Conservation (phyloP, 225 moss, liverwort and hornwort species). For the Pseudoscleropodium purum region DNA sequence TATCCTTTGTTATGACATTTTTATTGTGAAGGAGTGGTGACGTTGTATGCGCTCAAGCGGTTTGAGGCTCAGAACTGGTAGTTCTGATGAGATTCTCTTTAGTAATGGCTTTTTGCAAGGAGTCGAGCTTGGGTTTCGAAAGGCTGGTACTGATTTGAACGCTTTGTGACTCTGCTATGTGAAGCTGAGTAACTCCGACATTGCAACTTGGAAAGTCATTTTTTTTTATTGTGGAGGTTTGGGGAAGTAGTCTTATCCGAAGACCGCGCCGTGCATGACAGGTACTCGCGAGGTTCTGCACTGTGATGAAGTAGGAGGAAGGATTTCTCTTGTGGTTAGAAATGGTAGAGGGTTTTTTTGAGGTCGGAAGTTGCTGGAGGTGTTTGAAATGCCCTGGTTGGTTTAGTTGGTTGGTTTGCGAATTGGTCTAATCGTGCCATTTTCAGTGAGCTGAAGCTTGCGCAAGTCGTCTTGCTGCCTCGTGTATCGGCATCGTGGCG, state of each 20-base stretch:
- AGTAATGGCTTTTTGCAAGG: not conserved
- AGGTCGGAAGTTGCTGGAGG: not conserved
- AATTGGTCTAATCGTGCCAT: not conserved
- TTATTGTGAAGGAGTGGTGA: not conserved
- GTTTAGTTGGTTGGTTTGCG: not conserved
- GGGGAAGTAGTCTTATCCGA: not conserved
- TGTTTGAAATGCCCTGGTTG: not conserved
- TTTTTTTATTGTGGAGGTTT: not conserved
- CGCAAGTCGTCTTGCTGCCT: not conserved
- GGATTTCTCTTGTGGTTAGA: not conserved
- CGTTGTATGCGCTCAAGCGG: not conserved
- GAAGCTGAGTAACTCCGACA: not conserved
- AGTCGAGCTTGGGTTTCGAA: not conserved
- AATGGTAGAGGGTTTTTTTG: not conserved
- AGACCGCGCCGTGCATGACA: not conserved
- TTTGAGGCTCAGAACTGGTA: not conserved
- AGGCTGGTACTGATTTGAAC: not conserved
- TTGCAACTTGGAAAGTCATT: not conserved
- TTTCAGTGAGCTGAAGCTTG: not conserved
- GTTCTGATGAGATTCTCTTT: not conserved
- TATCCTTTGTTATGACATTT: not conserved
- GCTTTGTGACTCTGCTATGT: not conserved
- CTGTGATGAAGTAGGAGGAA: not conserved
- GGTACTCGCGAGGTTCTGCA: not conserved
- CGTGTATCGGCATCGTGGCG: slow-evolving; percentile 2